A percentile compares a stretch with the other conserved stretches of the same genome.
Conservation (phyloP, 1,284 basidiomycete genomes). For the Erythrobasidium hasegawianum region DNA sequence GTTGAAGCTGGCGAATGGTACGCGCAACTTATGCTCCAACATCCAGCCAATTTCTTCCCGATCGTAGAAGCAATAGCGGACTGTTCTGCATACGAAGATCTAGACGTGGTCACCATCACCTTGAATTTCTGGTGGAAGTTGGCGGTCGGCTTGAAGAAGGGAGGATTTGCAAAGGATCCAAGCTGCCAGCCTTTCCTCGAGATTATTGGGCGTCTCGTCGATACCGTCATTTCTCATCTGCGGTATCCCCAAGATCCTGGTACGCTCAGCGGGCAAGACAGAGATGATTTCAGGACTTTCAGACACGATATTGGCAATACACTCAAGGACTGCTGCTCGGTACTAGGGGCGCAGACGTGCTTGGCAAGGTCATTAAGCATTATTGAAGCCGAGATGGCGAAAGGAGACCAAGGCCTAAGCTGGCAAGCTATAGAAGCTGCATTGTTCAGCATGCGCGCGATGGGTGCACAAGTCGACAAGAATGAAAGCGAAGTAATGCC, state of each 20-base stretch:
- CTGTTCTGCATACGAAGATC: slow-evolving; percentile 86
- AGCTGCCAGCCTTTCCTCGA: slow-evolving; percentile 62
- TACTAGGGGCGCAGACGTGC: slow-evolving; percentile 82
- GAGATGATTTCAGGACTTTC: slow-evolving; percentile 90
- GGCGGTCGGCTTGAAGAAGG: slow-evolving; percentile 62
- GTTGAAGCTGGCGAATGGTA: slow-evolving; percentile 96
- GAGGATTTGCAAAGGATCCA: slow-evolving; percentile 38
- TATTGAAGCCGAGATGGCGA: slow-evolving; percentile 45
- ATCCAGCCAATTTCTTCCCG: slow-evolving; percentile 84
- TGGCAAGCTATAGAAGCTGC: slow-evolving; percentile 99
- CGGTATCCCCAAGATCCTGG: slow-evolving; percentile 77
- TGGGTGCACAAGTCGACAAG: slow-evolving; percentile 90
- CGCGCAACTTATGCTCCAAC: slow-evolving; percentile 78
- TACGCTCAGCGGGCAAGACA: slow-evolving; percentile 72
- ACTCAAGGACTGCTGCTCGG: slow-evolving; percentile 95
- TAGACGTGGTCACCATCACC: slow-evolving; percentile 96
- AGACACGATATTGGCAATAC: slow-evolving; percentile 99
- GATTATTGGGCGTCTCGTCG: slow-evolving; percentile 78
- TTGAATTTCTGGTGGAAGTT: slow-evolving; percentile 98
- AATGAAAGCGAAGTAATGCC: slow-evolving; percentile 81
- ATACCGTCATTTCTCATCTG: slow-evolving; percentile 82
- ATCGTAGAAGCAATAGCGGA: slow-evolving; percentile 92
- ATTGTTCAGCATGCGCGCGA: slow-evolving; percentile 93
- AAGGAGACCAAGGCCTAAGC: slow-evolving; percentile 38
- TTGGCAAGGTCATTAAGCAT: slow-evolving; percentile 56